Evolutionary conservation across 768 basidiomycete species (phyloP).

Genomic region (Mycena galopus): DNA sequence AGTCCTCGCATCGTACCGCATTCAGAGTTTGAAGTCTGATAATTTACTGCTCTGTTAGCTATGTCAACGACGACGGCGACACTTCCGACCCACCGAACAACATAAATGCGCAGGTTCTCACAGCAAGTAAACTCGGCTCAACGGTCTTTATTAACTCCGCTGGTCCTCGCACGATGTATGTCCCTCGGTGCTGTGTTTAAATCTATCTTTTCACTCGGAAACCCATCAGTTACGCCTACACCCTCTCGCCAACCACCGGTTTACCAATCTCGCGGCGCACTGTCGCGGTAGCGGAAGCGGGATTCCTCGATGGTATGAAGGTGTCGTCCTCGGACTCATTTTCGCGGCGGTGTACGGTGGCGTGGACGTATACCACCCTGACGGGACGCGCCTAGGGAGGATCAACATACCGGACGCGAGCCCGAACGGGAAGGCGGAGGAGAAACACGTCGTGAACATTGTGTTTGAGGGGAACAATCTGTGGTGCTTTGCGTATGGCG

Average conservation of each 20-base stretch:
- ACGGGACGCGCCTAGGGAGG: conserved; percentile 18
- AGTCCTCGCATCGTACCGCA: not conserved
- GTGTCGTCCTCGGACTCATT: conserved; percentile 14
- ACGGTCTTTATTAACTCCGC: conserved; percentile 15
- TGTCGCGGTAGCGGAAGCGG: conserved; percentile 15
- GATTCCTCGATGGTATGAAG: conserved; percentile 13
- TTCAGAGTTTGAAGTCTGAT: not conserved
- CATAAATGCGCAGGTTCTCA: conserved; percentile 8
- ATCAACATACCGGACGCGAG: conserved; percentile 26
- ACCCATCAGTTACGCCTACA: conserved; percentile 21
- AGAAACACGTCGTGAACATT: conserved; percentile 20
- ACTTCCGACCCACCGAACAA: conserved; percentile 1
- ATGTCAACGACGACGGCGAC: conserved; percentile 26
- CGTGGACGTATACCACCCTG: conserved; percentile 20
- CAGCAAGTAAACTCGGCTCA: not conserved
- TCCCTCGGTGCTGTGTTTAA: not conserved
- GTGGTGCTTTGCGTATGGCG: conserved; percentile 26
- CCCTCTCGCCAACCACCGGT: conserved; percentile 15
- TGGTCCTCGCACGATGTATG: conserved; percentile 19
- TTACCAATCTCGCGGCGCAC: conserved; percentile 18
- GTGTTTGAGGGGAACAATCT: conserved; percentile 18
- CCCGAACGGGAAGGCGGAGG: conserved; percentile 15
- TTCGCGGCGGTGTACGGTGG: conserved; percentile 22
- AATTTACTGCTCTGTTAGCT: not conserved
- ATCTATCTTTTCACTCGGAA: too few relatives aligned